phyloP scores from a whole-genome alignment of 257 asterid genomes.

The Orobanche coerulescens region DNA sequence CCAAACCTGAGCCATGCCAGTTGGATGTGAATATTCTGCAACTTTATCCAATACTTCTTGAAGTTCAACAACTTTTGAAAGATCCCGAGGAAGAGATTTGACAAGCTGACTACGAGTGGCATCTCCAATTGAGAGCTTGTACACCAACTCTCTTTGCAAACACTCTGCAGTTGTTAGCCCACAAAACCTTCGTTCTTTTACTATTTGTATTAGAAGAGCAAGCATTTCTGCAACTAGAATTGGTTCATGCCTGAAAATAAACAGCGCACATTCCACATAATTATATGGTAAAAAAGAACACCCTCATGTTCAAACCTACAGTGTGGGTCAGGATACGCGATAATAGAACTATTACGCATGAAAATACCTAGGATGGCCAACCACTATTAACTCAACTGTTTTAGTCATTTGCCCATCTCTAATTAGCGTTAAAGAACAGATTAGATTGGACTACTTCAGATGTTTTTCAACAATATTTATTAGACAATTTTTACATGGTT shows the following conservation, averaged over 20 bases:
- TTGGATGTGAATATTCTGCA: slow-evolving; percentile 87
- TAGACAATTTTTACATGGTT: not conserved
- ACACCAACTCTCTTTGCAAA: slow-evolving; percentile 71
- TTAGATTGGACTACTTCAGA: not conserved
- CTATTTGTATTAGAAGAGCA: slow-evolving; percentile 73
- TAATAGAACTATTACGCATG: slow-evolving; percentile 4
- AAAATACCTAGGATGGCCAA: slow-evolving; percentile 5
- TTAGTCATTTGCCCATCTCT: slow-evolving; percentile 6
- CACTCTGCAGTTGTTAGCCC: slow-evolving; percentile 77
- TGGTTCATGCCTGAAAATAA: slow-evolving; percentile 74
- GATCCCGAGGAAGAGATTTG: slow-evolving; percentile 85
- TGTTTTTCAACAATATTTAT: not conserved
- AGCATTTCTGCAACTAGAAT: slow-evolving; percentile 79
- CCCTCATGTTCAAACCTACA: slow-evolving; percentile 1
- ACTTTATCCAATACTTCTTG: slow-evolving; percentile 72
- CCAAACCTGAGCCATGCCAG: slow-evolving; percentile 91
- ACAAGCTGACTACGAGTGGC: slow-evolving; percentile 93
- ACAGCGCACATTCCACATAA: slow-evolving; percentile 12
- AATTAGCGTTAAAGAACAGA: not conserved
- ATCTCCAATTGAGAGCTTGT: slow-evolving; percentile 78
- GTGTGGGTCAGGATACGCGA: too few relatives aligned
- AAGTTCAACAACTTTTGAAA: slow-evolving; percentile 63
- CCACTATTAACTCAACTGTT: slow-evolving; percentile 16
- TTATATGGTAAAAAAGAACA: not conserved
- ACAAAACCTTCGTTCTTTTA: slow-evolving; percentile 86